phyloP scores from a whole-genome alignment of 75 land plant species.

The Larix kaempferi region DNA sequence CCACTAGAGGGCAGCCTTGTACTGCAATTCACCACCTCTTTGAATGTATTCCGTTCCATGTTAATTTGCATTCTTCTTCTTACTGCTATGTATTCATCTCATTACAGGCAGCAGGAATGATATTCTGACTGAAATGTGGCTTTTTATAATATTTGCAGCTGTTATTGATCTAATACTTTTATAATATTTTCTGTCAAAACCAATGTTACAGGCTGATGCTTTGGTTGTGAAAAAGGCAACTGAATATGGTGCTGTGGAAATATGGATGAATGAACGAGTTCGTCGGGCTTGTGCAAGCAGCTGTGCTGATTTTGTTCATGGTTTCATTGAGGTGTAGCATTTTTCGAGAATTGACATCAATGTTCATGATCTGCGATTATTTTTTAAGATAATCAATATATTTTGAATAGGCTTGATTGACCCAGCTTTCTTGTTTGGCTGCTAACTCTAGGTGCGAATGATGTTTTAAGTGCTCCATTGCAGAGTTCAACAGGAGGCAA shows the following conservation, averaged over 20 bases:
- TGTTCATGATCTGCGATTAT: not conserved
- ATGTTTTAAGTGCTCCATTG: slow-evolving; percentile 1
- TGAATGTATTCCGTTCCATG: too few relatives aligned
- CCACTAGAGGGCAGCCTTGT: too few relatives aligned
- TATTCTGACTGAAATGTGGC: not conserved
- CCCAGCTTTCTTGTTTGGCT: slow-evolving; percentile 3
- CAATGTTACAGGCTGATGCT: slow-evolving; percentile 40
- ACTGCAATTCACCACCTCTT: too few relatives aligned
- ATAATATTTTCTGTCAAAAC: not conserved
- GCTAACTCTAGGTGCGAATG: slow-evolving; percentile 8
- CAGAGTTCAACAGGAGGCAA: slow-evolving; percentile 66
- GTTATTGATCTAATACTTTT: not conserved
- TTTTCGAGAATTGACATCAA: not conserved
- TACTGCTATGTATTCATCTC: too few relatives aligned
- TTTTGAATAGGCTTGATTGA: not conserved
- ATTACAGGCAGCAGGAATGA: not conserved
- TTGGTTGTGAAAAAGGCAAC: slow-evolving; percentile 93
- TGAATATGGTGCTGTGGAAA: slow-evolving; percentile 98
- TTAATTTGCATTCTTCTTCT: too few relatives aligned
- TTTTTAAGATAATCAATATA: not conserved
- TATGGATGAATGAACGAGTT: slow-evolving; percentile 99
- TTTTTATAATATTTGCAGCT: not conserved
- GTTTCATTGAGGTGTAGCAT: slow-evolving; percentile 63
- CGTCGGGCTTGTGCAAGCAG: slow-evolving; percentile 89
- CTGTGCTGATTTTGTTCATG: slow-evolving; percentile 95